These are phyloP conservation scores for Citrus maxima DNA, from an alignment of 345 rosid species.

Conservation along the genomic window DNA sequence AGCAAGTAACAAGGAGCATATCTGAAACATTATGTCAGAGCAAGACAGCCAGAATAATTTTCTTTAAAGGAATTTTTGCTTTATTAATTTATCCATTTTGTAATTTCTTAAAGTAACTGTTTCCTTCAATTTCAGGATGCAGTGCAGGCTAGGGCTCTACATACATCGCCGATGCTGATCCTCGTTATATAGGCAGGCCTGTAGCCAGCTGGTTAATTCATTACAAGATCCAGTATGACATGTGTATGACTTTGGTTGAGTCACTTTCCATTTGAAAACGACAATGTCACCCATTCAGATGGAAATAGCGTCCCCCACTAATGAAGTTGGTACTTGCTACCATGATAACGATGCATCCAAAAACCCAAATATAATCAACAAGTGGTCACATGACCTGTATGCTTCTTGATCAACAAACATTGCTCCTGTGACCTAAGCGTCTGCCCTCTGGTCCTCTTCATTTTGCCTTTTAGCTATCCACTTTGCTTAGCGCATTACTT, in stretches of 20 bases:
- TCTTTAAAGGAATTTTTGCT: not conserved
- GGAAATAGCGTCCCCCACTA: conserved; percentile 6
- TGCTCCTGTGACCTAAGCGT: not conserved
- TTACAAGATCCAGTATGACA: conserved; percentile 20
- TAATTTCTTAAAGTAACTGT: not conserved
- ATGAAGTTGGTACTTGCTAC: conserved; percentile 1
- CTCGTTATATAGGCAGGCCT: not conserved
- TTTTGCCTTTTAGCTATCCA: not conserved
- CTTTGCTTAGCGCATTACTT: not conserved
- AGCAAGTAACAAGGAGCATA: too few species aligned
- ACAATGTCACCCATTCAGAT: conserved; percentile 5
- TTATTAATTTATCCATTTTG: too few species aligned
- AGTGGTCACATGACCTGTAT: conserved; percentile 25
- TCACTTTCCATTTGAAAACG: conserved; percentile 13
- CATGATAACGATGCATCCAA: conserved; percentile 12
- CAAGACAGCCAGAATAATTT: not conserved
- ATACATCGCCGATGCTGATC: not conserved
- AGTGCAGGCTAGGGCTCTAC: not conserved
- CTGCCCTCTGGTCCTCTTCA: not conserved
- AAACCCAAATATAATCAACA: not conserved
- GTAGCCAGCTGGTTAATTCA: conserved; percentile 18
- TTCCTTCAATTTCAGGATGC: not conserved
- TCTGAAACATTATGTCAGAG: too few species aligned
- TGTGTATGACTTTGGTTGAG: not conserved
- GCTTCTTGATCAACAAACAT: not conserved